phyloP scores from a whole-genome alignment of 768 basidiomycete genomes.

The Strobilomyces confusus region DNA sequence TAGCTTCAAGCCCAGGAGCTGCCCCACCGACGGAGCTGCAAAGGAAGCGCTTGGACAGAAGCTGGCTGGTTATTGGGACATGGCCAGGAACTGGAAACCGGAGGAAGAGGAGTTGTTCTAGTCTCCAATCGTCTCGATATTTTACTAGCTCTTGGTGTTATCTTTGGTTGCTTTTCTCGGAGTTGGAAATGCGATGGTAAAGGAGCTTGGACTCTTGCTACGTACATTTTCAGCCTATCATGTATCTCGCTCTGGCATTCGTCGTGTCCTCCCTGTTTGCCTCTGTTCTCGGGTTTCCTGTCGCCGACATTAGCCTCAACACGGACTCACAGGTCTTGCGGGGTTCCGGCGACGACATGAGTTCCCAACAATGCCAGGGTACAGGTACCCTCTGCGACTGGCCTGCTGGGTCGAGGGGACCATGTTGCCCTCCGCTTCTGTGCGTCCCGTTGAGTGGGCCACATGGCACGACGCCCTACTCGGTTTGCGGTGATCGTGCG shows the following conservation, averaged over 20 bases:
- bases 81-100: constrained; percentile 85
- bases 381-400: constrained; percentile 9
- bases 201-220: too few relatives aligned
- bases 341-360: background rate
- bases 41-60: constrained; percentile 84
- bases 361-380: background rate
- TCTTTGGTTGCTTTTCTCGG: background rate
- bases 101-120: constrained; percentile 75
- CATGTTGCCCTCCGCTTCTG: constrained; percentile 7
- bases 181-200: constrained; percentile 1
- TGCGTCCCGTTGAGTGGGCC: constrained; percentile 7
- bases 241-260: constrained; percentile 6
- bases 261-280: background rate
- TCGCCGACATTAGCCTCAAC: background rate
- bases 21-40: constrained; percentile 80
- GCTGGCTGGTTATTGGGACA: constrained; percentile 90
- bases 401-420: constrained; percentile 13
- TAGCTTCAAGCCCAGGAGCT: constrained; percentile 74
- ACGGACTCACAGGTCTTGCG: constrained; percentile 4
- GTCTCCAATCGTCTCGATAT: constrained; percentile 11
- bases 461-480: constrained; percentile 3
- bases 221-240: too few relatives aligned
- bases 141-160: background rate
- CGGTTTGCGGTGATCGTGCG: constrained; percentile 11
- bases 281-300: constrained; percentile 2